phyloP scores from a whole-genome alignment of 495 filamentous ascomycete genomes.

The Lindgomyces ingoldianus region DNA sequence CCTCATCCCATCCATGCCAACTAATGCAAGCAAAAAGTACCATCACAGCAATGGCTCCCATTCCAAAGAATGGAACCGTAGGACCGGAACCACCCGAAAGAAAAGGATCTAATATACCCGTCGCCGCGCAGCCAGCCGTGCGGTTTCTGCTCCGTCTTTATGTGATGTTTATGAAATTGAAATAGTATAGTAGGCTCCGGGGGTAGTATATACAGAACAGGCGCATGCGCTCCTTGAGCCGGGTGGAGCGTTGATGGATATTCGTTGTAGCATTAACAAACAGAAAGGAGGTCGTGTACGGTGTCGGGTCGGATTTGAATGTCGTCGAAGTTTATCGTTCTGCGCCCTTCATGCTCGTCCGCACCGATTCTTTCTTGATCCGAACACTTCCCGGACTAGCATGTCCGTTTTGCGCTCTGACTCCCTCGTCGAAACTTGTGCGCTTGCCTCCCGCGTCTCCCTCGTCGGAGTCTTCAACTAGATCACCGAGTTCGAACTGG shows the following conservation, averaged over 20 bases:
- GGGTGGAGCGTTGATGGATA: not conserved
- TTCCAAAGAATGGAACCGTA: too few relatives aligned
- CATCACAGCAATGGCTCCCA: too few relatives aligned
- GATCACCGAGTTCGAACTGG: constrained; percentile 65
- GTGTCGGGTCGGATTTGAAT: not conserved
- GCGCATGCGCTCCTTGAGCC: not conserved
- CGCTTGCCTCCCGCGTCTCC: constrained; percentile 42
- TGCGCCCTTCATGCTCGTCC: constrained; percentile 16
- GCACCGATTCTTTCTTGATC: constrained; percentile 27
- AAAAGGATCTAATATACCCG: not conserved
- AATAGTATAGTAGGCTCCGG: not conserved
- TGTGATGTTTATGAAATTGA: not conserved
- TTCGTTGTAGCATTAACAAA: not conserved
- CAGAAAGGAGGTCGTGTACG: not conserved
- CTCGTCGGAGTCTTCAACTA: constrained; percentile 71
- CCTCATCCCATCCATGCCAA: too few relatives aligned
- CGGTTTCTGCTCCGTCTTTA: not conserved
- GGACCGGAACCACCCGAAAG: not conserved
- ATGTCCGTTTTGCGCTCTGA: constrained; percentile 1
- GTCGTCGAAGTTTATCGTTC: constrained; percentile 16
- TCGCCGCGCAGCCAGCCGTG: constrained; percentile 18
- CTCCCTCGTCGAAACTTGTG: constrained; percentile 45
- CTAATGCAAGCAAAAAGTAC: too few relatives aligned
- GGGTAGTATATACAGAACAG: constrained; percentile 10
- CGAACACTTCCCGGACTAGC: constrained; percentile 21